These are phyloP conservation scores for Kandelia obovata DNA, from an alignment of 345 rosid species.

Conservation along the genomic window DNA sequence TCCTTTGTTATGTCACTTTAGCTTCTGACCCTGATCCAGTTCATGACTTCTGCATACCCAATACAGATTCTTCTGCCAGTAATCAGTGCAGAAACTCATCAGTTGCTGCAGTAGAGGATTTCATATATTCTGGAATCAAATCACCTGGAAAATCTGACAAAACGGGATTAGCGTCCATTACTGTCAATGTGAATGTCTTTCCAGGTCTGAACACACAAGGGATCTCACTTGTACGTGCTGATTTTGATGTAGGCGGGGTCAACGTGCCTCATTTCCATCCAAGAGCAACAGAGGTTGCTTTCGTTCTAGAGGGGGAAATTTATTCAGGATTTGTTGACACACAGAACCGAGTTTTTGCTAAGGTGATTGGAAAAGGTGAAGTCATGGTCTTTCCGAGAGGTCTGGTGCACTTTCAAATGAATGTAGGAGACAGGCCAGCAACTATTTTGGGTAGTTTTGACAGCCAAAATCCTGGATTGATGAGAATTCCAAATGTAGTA, in stretches of 20 bases:
- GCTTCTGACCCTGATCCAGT: slow-evolving; percentile 81
- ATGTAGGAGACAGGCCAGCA: slow-evolving; percentile 60
- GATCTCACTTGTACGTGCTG: slow-evolving; percentile 67
- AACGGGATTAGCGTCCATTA: slow-evolving; percentile 52
- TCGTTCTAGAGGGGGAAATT: slow-evolving; percentile 52
- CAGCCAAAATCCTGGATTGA: slow-evolving; percentile 71
- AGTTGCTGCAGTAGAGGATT: slow-evolving; percentile 53
- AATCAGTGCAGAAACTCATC: slow-evolving; percentile 64
- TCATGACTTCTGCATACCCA: slow-evolving; percentile 66
- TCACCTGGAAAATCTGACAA: slow-evolving; percentile 44
- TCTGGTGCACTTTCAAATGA: slow-evolving; percentile 79
- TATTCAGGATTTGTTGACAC: slow-evolving; percentile 81
- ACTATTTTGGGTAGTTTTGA: slow-evolving; percentile 63
- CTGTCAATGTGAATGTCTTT: slow-evolving; percentile 54
- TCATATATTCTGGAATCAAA: slow-evolving; percentile 60
- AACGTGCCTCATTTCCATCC: slow-evolving; percentile 85
- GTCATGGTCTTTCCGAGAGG: slow-evolving; percentile 90
- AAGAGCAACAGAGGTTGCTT: slow-evolving; percentile 66
- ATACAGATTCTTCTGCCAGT: slow-evolving; percentile 14
- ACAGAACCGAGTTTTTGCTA: slow-evolving; percentile 51
- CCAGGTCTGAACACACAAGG: slow-evolving; percentile 78
- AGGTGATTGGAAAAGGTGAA: slow-evolving; percentile 71
- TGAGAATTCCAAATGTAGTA: slow-evolving; percentile 57
- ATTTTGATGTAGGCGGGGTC: slow-evolving; percentile 57
- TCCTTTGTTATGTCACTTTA: slow-evolving; percentile 26